Evolutionary conservation across 108 stramenopile species (phyloP).

Genomic region (Nitzschia sp.): DNA sequence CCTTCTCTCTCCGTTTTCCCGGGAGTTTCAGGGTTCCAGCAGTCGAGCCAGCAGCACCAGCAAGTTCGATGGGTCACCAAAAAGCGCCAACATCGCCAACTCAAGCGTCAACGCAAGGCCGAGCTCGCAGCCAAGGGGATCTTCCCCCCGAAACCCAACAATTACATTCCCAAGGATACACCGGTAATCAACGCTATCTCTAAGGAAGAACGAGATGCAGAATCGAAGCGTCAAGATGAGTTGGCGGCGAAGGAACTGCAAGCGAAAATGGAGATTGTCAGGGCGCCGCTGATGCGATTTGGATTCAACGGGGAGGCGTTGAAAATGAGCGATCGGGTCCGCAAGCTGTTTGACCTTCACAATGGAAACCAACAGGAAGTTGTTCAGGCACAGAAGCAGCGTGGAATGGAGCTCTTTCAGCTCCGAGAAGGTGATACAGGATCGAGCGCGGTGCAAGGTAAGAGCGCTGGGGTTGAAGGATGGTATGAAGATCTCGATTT

Average conservation of each 20-base stretch:
- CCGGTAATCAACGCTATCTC: conserved; percentile 76
- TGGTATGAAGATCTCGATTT: neutral
- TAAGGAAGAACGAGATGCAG: conserved; percentile 56
- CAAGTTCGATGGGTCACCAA: conserved; percentile 54
- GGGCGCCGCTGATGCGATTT: conserved; percentile 34
- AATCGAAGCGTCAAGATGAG: conserved; percentile 55
- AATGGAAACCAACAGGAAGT: conserved; percentile 83
- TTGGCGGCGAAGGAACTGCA: conserved; percentile 58
- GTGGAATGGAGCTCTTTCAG: conserved; percentile 90
- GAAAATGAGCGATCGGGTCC: conserved; percentile 71
- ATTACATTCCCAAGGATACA: conserved; percentile 64
- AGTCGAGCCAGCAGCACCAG: conserved; percentile 19
- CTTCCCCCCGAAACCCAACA: conserved; percentile 52
- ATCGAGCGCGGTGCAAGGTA: conserved; percentile 59
- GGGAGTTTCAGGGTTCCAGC: neutral
- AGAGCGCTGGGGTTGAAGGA: neutral
- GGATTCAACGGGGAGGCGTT: conserved; percentile 31
- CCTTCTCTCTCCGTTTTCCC: neutral
- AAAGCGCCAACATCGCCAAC: conserved; percentile 27
- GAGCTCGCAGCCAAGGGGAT: conserved; percentile 45
- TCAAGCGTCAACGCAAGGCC: conserved; percentile 37
- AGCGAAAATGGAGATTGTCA: conserved; percentile 50
- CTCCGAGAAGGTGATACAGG: conserved; percentile 86
- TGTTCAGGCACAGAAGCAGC: conserved; percentile 75
- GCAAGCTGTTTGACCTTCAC: conserved; percentile 70